Percentiles rank a stretch among this genome's conserved stretches.
phyloP scores from a whole-genome alignment of 2,329 filamentous ascomycete genomes.

The Cladosporium sp. region DNA sequence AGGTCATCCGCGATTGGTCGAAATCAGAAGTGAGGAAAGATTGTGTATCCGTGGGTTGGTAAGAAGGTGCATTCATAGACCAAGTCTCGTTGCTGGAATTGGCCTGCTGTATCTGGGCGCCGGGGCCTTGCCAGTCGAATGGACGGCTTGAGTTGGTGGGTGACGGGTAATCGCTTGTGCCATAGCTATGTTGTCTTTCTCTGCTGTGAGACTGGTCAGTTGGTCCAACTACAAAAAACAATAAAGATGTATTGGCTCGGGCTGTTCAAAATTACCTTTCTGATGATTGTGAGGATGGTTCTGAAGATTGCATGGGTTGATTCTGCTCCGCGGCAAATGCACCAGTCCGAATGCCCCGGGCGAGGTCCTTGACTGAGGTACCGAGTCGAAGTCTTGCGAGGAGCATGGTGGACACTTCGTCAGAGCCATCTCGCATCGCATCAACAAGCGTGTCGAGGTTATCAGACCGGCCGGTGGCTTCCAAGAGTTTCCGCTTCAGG shows the following conservation, averaged over 20 bases:
- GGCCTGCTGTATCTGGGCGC: background rate
- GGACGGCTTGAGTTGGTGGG: background rate
- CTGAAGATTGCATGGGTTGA: background rate
- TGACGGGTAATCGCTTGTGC: background rate
- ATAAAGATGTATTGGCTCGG: background rate
- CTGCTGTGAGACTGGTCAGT: background rate
- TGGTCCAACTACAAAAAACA: no score
- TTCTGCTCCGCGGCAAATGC: background rate
- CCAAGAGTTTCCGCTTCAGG: conserved; percentile 6
- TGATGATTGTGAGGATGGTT: background rate
- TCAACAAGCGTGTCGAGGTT: conserved; percentile 6
- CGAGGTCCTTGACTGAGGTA: background rate
- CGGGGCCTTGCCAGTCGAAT: background rate
- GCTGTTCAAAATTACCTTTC: background rate
- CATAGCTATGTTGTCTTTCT: background rate
- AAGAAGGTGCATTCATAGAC: background rate
- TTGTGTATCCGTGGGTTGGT: background rate
- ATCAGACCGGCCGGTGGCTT: background rate
- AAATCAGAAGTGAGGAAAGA: background rate
- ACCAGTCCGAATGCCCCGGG: background rate
- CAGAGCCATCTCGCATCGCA: conserved; percentile 6
- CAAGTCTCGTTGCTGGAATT: background rate
- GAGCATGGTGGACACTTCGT: conserved; percentile 9
- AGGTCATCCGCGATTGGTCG: background rate
- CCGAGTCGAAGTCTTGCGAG: conserved; percentile 8